Percentiles rank a stretch among this genome's conserved stretches.
Conservation (phyloP, 1,139 yeast genomes). For the Lodderomyces theae region DNA sequence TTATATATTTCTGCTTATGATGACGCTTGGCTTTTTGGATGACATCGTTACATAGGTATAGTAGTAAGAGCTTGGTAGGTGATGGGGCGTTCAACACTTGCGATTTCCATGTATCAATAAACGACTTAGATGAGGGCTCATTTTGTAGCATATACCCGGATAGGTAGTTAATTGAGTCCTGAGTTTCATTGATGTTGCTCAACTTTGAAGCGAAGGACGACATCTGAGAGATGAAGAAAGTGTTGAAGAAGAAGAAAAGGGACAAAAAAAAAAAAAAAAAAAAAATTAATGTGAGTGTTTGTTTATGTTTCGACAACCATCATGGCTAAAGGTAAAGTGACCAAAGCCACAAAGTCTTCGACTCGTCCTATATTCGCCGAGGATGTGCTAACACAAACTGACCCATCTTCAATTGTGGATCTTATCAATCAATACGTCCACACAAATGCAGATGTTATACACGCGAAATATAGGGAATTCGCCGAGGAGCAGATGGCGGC, state of each 20-base stretch:
- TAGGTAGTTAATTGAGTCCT: conserved; percentile 77
- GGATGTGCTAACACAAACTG: conserved; percentile 28
- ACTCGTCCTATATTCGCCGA: conserved; percentile 24
- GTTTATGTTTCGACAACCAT: conserved; percentile 1
- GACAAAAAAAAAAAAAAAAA: conserved; percentile 6
- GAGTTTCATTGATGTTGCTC: conserved; percentile 66
- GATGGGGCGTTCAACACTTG: conserved; percentile 31
- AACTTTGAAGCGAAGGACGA: conserved; percentile 51
- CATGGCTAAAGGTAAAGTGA: not conserved
- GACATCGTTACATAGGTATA: conserved; percentile 80
- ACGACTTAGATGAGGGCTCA: conserved; percentile 58
- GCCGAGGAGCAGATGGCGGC: conserved; percentile 27
- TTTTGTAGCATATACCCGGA: conserved; percentile 78
- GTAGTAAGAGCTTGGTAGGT: conserved; percentile 52
- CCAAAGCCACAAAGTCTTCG: conserved; percentile 3
- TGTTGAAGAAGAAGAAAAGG: conserved; percentile 3
- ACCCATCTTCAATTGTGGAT: conserved; percentile 27
- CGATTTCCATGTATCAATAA: conserved; percentile 48
- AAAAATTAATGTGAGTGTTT: conserved; percentile 3
- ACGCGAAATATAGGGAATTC: conserved; percentile 28
- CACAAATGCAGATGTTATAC: conserved; percentile 36
- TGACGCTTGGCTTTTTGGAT: conserved; percentile 77
- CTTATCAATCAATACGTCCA: conserved; percentile 33
- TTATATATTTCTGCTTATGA: conserved; percentile 56
- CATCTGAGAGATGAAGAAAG: conserved; percentile 1